Evolutionary conservation across 169 alveolate species (phyloP), one percentile per base, ranked within the genome.

Genomic region (Plasmodium falciparum): DNA sequence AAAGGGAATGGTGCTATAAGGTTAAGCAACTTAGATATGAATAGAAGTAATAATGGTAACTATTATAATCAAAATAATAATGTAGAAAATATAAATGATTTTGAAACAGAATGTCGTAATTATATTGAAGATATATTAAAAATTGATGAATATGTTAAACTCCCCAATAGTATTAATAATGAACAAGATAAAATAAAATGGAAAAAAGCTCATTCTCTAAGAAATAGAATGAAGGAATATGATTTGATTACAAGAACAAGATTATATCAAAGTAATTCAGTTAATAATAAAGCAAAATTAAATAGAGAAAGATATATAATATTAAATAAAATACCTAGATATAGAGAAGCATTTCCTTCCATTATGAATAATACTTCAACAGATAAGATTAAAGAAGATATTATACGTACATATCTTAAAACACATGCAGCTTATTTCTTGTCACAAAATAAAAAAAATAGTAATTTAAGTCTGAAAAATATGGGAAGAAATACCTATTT

Each of bases 191-290:
- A 70, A 69, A 83, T 56, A 43, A 83, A 73, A 24, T 83, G 91
- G 91, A 67, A 67, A n/a, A 67, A 63, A 26, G 91, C 91, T 13
- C 80, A 69, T 11, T 29, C 24, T 1, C 43, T 83, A 67, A 69
- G 91, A 69, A 67, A 83, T 26, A 83, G 70, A 69, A 83, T 83
- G 91, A 83, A 83, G 62, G 74, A 83, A 69, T 69, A 83, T 61
- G 91, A 83, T 83, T 58, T 67, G 2, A 29, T 83, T 39, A 83
- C 91, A 49, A 69, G 91, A 69, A 83, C 13, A 56, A 83, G 26
- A 63, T 15, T 83, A 73, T 83, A 11, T 62, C 58, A 67, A 69
- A 69, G 52, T 43, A 83, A 70, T 43, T 29, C 47, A 22, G 29
- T 69, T 83, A 83, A 62, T 69, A 67, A 52, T 33, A 70, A 69